phyloP scores from a whole-genome alignment of 2,329 filamentous ascomycete species.

The Xylariales sp. region DNA sequence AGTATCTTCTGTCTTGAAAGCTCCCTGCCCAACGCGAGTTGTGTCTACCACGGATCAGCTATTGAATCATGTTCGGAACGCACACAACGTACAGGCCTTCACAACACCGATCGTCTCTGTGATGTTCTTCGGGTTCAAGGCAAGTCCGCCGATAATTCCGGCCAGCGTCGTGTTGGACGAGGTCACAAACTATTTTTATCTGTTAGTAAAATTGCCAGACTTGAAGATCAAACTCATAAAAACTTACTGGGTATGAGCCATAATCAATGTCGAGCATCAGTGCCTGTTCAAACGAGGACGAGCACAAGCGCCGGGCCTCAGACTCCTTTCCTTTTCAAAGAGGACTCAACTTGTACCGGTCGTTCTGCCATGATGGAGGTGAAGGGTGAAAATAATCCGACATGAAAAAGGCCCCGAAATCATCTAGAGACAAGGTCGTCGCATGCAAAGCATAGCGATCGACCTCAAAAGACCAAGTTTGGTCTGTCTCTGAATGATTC shows the following conservation, averaged over 20 bases:
- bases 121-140: constrained; percentile 50
- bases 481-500: constrained; percentile 3
- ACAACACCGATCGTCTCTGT: constrained; percentile 57
- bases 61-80: background rate
- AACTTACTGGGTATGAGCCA: constrained; percentile 48
- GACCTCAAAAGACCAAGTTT: background rate
- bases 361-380: background rate
- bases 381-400: constrained; percentile 2
- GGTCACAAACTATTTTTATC: constrained; percentile 35
- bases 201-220: constrained; percentile 14
- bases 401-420: constrained; percentile 5
- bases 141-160: constrained; percentile 55
- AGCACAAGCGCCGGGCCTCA: background rate
- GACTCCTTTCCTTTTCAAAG: background rate
- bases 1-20: constrained; percentile 56
- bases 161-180: constrained; percentile 54
- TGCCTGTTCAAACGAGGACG: constrained; percentile 41
- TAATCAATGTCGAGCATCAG: constrained; percentile 57
- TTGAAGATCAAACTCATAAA: constrained; percentile 2
- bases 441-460: constrained; percentile 4
- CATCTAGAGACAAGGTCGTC: constrained; percentile 2
- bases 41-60: constrained; percentile 26
- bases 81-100: constrained; percentile 20
- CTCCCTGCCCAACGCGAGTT: constrained; percentile 54
- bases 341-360: background rate